Conservation (phyloP, 805 yeast genomes). For the Kazachstania taianensis region DNA sequence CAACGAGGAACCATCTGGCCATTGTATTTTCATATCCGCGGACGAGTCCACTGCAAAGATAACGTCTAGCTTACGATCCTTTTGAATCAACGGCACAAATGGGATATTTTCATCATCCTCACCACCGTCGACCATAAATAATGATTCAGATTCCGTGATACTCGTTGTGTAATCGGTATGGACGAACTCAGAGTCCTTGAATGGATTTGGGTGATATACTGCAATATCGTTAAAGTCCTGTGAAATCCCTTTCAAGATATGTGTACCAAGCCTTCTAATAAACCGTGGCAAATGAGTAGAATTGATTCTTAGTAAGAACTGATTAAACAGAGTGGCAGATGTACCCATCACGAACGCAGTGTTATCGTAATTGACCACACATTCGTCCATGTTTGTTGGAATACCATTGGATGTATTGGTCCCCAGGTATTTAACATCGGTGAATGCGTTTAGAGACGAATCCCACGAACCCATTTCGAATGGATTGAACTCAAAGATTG, state of each 20-base stretch:
- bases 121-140: slow-evolving; percentile 63
- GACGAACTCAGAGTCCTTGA: slow-evolving; percentile 35
- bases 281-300: slow-evolving; percentile 38
- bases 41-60: slow-evolving; percentile 58
- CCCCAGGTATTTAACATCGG: slow-evolving; percentile 62
- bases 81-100: slow-evolving; percentile 50
- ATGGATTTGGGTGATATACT: slow-evolving; percentile 65
- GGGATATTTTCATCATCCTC: slow-evolving; percentile 59
- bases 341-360: slow-evolving; percentile 77
- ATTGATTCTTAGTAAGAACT: slow-evolving; percentile 43
- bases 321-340: slow-evolving; percentile 72
- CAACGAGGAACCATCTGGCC: slow-evolving; percentile 65
- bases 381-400: slow-evolving; percentile 36
- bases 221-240: slow-evolving; percentile 56
- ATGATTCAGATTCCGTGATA: slow-evolving; percentile 33
- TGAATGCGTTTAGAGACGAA: slow-evolving; percentile 54
- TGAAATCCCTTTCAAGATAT: slow-evolving; percentile 38
- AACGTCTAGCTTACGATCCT: slow-evolving; percentile 50
- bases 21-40: slow-evolving; percentile 46
- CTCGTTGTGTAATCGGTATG: slow-evolving; percentile 27
- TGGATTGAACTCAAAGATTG: slow-evolving; percentile 56
- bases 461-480: slow-evolving; percentile 86
- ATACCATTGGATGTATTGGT: slow-evolving; percentile 51
- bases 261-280: slow-evolving; percentile 30
- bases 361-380: slow-evolving; percentile 67